Evolutionary conservation across 257 asterid genomes (phyloP).

Genomic region (Solanum appendiculatum): DNA sequence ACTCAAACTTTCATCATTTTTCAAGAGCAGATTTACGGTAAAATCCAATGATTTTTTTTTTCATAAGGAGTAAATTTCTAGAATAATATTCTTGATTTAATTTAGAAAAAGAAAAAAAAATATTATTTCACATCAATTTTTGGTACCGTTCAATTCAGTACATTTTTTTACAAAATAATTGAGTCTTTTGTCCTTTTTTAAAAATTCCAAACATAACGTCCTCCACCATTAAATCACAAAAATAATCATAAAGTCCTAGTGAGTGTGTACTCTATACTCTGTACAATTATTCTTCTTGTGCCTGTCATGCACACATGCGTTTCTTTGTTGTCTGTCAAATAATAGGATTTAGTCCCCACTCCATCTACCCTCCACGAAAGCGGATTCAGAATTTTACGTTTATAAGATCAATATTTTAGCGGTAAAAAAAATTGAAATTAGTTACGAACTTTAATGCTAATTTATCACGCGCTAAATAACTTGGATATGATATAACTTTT

Average conservation of each 20-base stretch:
- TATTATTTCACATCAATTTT: background rate
- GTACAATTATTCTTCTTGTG: background rate
- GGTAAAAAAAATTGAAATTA: too few species aligned
- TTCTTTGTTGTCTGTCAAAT: background rate
- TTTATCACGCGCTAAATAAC: background rate
- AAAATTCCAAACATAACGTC: background rate
- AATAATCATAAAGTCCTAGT: background rate
- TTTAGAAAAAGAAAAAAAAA: background rate
- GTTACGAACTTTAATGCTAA: background rate
- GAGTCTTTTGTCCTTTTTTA: background rate
- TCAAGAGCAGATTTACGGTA: background rate
- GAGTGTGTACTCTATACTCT: background rate
- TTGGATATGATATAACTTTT: background rate
- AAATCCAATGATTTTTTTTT: background rate
- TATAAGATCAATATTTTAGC: background rate
- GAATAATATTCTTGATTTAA: background rate
- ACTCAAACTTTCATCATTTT: background rate
- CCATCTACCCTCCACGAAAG: background rate
- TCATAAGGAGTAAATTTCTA: background rate
- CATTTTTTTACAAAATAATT: background rate
- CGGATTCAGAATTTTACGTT: background rate
- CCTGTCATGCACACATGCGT: background rate
- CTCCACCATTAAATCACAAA: background rate
- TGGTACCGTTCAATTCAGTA: background rate
- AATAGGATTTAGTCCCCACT: background rate